These are phyloP conservation scores for Malassezia caprae DNA, from an alignment of 1,284 basidiomycete genomes.

Conservation along the genomic window DNA sequence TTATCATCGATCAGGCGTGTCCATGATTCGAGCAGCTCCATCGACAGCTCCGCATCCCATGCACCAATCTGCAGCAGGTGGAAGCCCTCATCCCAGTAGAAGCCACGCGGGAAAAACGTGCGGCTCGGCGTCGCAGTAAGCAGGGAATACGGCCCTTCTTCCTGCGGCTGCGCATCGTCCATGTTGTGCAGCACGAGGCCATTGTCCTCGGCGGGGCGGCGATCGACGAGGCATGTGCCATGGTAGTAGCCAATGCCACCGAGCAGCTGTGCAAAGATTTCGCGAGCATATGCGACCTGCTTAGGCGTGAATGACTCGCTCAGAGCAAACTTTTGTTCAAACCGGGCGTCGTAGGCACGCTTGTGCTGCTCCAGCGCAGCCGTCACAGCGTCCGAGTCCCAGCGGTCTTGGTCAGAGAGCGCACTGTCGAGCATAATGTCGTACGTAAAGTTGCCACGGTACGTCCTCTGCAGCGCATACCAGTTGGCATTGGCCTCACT, in stretches of 20 bases:
- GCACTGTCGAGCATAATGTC: constrained; percentile 73
- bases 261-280: constrained; percentile 74
- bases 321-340: constrained; percentile 61
- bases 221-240: constrained; percentile 76
- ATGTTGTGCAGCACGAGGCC: constrained; percentile 51
- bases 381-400: constrained; percentile 54
- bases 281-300: constrained; percentile 67
- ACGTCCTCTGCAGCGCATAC: constrained; percentile 73
- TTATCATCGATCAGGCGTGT: constrained; percentile 78
- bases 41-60: constrained; percentile 81
- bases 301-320: constrained; percentile 40
- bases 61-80: constrained; percentile 78
- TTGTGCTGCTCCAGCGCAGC: constrained; percentile 61
- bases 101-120: constrained; percentile 89
- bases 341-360: constrained; percentile 59
- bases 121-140: constrained; percentile 85
- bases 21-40: constrained; percentile 82
- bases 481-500: constrained; percentile 64
- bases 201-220: constrained; percentile 73
- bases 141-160: constrained; percentile 55
- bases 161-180: constrained; percentile 23
- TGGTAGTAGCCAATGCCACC: constrained; percentile 91
- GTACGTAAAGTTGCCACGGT: constrained; percentile 69
- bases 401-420: constrained; percentile 56
- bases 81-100: constrained; percentile 97